These are phyloP conservation scores for Xylariales sp. DNA, from an alignment of 2,329 filamentous ascomycete genomes.

Conservation along the genomic window DNA sequence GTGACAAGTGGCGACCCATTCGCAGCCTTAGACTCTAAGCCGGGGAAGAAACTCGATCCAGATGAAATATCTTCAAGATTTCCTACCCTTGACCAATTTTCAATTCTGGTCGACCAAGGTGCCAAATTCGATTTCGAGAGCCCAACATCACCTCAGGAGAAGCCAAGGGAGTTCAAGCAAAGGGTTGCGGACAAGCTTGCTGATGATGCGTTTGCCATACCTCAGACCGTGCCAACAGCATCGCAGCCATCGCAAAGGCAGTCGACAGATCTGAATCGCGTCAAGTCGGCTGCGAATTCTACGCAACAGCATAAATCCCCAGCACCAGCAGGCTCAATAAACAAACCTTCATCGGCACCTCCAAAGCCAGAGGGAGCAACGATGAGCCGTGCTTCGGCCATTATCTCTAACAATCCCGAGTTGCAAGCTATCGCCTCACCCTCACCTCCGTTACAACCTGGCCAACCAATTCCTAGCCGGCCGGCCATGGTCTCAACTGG, in stretches of 20 bases:
- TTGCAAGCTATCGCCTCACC: slow-evolving; percentile 52
- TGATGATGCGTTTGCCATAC: slow-evolving; percentile 73
- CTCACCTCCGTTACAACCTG: slow-evolving; percentile 27
- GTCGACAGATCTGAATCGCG: slow-evolving; percentile 25
- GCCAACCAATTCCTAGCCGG: slow-evolving; percentile 25
- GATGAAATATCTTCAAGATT: slow-evolving; percentile 86
- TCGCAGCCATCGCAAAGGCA: slow-evolving; percentile 26
- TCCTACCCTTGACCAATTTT: slow-evolving; percentile 89
- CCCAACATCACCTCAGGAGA: slow-evolving; percentile 41
- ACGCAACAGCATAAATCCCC: slow-evolving; percentile 24
- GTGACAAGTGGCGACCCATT: slow-evolving; percentile 78
- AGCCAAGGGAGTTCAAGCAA: slow-evolving; percentile 54
- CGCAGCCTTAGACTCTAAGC: slow-evolving; percentile 74
- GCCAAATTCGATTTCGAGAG: slow-evolving; percentile 79
- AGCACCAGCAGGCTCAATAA: slow-evolving; percentile 22
- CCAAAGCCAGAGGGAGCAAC: slow-evolving; percentile 33
- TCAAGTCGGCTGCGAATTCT: slow-evolving; percentile 20
- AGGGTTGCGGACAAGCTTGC: slow-evolving; percentile 71
- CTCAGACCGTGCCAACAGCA: slow-evolving; percentile 22
- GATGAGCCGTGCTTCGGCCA: slow-evolving; percentile 58
- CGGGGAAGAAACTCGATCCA: slow-evolving; percentile 42
- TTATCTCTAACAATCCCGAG: slow-evolving; percentile 59
- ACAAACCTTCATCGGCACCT: slow-evolving; percentile 35
- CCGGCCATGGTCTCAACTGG: slow-evolving; percentile 54
- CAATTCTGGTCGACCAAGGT: slow-evolving; percentile 79